Conservation (phyloP, 1,139 yeast species). For the Kurtzmaniella quercitrusa region DNA sequence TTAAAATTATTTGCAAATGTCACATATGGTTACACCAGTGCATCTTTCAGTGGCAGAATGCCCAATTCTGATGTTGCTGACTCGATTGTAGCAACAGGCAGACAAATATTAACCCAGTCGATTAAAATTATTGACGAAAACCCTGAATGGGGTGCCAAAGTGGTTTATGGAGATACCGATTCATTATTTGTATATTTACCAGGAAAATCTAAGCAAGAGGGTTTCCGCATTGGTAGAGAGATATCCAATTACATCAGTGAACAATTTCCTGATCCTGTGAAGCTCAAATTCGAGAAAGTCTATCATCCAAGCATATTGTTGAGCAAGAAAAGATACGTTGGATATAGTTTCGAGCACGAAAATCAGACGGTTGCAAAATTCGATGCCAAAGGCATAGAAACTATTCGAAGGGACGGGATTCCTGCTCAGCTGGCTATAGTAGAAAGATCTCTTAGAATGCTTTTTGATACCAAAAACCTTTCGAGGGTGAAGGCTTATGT, state of each 20-base stretch:
- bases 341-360: conserved; percentile 62
- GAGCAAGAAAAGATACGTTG: conserved; percentile 89
- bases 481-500: conserved; percentile 66
- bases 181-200: conserved; percentile 88
- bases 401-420: conserved; percentile 89
- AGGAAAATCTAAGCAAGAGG: conserved; percentile 71
- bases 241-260: conserved; percentile 63
- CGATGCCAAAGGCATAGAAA: conserved; percentile 96
- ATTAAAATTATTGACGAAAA: conserved; percentile 62
- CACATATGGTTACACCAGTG: conserved; percentile 93
- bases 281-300: conserved; percentile 85
- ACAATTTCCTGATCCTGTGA: conserved; percentile 77
- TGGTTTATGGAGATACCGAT: conserved; percentile 96
- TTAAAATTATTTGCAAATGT: conserved; percentile 89
- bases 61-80: conserved; percentile 95
- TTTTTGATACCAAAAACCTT: conserved; percentile 72
- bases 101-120: conserved; percentile 75
- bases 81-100: conserved; percentile 85
- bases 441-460: conserved; percentile 59
- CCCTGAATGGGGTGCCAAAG: conserved; percentile 75
- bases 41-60: conserved; percentile 94
- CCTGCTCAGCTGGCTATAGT: conserved; percentile 87
- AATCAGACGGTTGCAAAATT: conserved; percentile 58
- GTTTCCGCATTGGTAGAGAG: conserved; percentile 68
- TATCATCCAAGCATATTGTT: conserved; percentile 81